phyloP scores from a whole-genome alignment of 257 asterid species.

The Anisodus tanguticus region DNA sequence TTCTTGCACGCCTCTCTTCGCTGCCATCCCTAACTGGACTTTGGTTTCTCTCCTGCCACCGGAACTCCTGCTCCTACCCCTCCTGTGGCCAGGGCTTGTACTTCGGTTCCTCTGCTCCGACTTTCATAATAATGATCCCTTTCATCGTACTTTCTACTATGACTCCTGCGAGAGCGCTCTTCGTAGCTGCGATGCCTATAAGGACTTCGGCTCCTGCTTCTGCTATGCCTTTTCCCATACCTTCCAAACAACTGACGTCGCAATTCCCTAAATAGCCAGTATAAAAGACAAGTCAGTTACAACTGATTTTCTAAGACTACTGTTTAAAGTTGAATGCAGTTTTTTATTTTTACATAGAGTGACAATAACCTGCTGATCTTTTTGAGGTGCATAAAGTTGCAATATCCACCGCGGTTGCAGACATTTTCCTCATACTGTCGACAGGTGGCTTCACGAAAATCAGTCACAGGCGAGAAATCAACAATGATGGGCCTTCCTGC shows the following conservation, averaged over 20 bases:
- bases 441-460: slow-evolving; percentile 97
- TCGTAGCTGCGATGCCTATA: slow-evolving; percentile 88
- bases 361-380: slow-evolving; percentile 72
- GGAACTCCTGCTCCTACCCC: slow-evolving; percentile 79
- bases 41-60: slow-evolving; percentile 65
- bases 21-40: slow-evolving; percentile 95
- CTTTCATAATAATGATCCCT: slow-evolving; percentile 69
- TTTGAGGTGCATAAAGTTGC: slow-evolving; percentile 98
- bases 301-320: not conserved
- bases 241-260: slow-evolving; percentile 86
- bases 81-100: slow-evolving; percentile 63
- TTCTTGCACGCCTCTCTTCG: slow-evolving; percentile 95
- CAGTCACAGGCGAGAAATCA: slow-evolving; percentile 97
- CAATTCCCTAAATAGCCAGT: slow-evolving; percentile 53
- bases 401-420: slow-evolving; percentile 99
- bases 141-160: slow-evolving; percentile 81
- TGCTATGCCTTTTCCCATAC: slow-evolving; percentile 50
- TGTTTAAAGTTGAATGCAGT: not conserved
- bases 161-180: slow-evolving; percentile 71
- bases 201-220: slow-evolving; percentile 90
- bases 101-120: slow-evolving; percentile 69
- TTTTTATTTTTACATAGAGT: not conserved
- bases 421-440: slow-evolving; percentile 94
- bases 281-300: slow-evolving; percentile 7
- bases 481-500: slow-evolving; percentile 94